Percentiles rank a stretch among this genome's conserved stretches.
Evolutionary conservation across 1,284 basidiomycete genomes (phyloP).

Genomic region (Mycena citricolor): DNA sequence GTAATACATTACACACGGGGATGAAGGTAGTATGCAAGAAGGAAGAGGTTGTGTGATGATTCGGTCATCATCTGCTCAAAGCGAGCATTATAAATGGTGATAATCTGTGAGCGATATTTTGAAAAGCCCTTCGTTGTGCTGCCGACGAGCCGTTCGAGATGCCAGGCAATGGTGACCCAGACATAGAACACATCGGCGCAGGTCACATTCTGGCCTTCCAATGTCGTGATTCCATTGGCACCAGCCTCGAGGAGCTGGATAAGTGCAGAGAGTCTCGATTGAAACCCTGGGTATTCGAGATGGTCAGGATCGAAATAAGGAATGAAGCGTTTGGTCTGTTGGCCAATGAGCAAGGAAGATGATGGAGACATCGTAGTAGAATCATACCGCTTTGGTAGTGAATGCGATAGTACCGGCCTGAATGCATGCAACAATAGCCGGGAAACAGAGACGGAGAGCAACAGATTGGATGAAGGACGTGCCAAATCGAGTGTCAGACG

Average conservation of each 20-base stretch:
- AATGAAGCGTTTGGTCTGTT: constrained; percentile 25
- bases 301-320: constrained; percentile 21
- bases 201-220: constrained; percentile 29
- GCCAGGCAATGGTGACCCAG: constrained; percentile 29
- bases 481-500: constrained; percentile 16
- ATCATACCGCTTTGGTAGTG: constrained; percentile 10
- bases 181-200: constrained; percentile 30
- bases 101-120: constrained; percentile 7
- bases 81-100: constrained; percentile 24
- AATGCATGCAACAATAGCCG: constrained; percentile 12
- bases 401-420: constrained; percentile 8
- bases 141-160: constrained; percentile 24
- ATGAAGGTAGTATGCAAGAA: constrained; percentile 30
- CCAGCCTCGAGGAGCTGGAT: constrained; percentile 22
- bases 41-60: constrained; percentile 27
- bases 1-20: constrained; percentile 17
- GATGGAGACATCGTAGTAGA: not conserved
- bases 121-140: constrained; percentile 8
- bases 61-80: constrained; percentile 32
- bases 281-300: constrained; percentile 22
- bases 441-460: constrained; percentile 12
- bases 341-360: not conserved
- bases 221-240: constrained; percentile 26
- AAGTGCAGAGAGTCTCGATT: constrained; percentile 19
- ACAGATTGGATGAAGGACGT: constrained; percentile 10